Conservation (phyloP, 2,329 filamentous ascomycete genomes). For the Zelopaecilomyces penicillatus region DNA sequence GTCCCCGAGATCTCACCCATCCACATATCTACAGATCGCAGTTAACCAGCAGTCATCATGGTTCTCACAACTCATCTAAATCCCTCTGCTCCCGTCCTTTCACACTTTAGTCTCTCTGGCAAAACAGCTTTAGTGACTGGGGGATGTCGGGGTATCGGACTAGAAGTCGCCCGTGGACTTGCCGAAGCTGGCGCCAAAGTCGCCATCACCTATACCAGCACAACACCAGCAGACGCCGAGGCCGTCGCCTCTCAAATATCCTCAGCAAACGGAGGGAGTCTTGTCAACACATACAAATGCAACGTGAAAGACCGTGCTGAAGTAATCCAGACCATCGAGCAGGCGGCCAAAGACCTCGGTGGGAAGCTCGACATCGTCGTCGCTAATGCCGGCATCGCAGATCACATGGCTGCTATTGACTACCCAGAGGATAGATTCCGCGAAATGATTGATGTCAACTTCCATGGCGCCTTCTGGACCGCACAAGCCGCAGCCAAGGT, state of each 20-base stretch:
- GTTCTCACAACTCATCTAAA: slow-evolving; percentile 14
- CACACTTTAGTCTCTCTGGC: slow-evolving; percentile 24
- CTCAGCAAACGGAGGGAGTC: neutral
- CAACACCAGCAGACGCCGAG: neutral
- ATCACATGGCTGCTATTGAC: slow-evolving; percentile 23
- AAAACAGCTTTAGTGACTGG: slow-evolving; percentile 44
- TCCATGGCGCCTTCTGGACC: slow-evolving; percentile 74
- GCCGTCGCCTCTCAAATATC: slow-evolving; percentile 9
- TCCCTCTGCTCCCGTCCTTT: slow-evolving; percentile 13
- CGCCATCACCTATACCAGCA: slow-evolving; percentile 14
- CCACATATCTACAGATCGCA: too few species aligned
- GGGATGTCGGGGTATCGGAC: slow-evolving; percentile 42
- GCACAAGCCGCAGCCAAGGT: slow-evolving; percentile 60
- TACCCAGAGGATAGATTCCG: slow-evolving; percentile 21
- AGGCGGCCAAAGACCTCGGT: slow-evolving; percentile 15
- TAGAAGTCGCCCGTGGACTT: slow-evolving; percentile 23
- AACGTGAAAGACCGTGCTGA: slow-evolving; percentile 10
- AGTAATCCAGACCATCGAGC: slow-evolving; percentile 19
- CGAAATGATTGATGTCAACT: slow-evolving; percentile 43
- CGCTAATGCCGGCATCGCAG: slow-evolving; percentile 25
- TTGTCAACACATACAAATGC: slow-evolving; percentile 10
- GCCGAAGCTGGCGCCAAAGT: slow-evolving; percentile 16
- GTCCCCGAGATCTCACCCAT: too few species aligned
- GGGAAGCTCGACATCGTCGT: slow-evolving; percentile 25
- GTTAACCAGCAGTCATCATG: slow-evolving; percentile 7